These are phyloP conservation scores for Tylopilus felleus DNA, from an alignment of 768 basidiomycete species.

Conservation along the genomic window DNA sequence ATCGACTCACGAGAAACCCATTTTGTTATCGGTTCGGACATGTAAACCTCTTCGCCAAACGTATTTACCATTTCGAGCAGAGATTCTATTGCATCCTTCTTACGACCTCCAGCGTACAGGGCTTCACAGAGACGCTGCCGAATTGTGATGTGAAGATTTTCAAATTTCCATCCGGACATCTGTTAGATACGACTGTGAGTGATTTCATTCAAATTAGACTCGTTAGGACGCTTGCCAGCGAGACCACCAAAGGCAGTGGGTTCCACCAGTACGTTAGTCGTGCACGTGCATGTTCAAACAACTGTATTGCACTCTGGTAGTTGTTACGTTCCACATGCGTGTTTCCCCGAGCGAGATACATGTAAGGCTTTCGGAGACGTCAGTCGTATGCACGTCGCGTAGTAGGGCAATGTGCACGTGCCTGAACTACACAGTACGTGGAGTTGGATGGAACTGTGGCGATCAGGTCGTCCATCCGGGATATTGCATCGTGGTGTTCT, in stretches of 20 bases:
- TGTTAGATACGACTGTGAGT: background rate
- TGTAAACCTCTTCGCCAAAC: no score
- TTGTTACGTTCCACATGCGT: background rate
- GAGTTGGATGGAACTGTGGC: background rate
- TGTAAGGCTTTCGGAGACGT: background rate
- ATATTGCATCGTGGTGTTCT: no score
- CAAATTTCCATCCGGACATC: background rate
- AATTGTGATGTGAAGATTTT: no score
- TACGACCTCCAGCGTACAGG: no score
- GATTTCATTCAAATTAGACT: background rate
- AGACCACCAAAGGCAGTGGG: no score
- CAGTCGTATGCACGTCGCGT: background rate
- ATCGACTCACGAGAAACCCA: no score
- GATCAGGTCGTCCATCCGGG: background rate
- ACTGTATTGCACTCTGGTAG: background rate
- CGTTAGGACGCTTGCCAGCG: background rate
- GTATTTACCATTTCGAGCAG: no score
- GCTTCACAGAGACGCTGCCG: no score
- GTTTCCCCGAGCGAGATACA: background rate
- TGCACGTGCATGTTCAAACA: background rate
- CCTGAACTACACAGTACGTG: background rate
- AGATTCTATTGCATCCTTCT: no score
- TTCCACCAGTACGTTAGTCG: background rate
- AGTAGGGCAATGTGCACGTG: background rate
- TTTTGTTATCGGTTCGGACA: no score